These are phyloP conservation scores for Juncus effusus DNA, from an alignment of 176 grass and related monocot species.

Conservation along the genomic window DNA sequence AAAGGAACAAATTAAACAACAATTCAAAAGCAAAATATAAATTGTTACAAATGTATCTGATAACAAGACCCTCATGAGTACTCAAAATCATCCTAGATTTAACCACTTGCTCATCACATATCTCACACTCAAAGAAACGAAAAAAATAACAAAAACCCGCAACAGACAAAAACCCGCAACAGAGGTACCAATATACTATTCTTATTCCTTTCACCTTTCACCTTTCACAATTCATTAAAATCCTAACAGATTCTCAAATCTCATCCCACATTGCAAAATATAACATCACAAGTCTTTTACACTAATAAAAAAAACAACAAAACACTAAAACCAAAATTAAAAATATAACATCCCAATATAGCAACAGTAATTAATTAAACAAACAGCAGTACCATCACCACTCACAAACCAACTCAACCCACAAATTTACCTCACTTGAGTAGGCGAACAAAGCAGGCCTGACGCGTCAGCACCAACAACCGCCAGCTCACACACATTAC, in stretches of 20 bases:
- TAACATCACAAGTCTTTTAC: slow-evolving; percentile 22
- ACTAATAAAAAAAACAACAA: slow-evolving; percentile 27
- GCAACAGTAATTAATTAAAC: slow-evolving; percentile 26
- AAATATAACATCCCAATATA: slow-evolving; percentile 5
- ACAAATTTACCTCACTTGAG: slow-evolving; percentile 65
- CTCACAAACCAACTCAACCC: slow-evolving; percentile 47
- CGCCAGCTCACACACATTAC: slow-evolving; percentile 77
- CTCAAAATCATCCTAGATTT: slow-evolving; percentile 37
- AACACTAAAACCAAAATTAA: slow-evolving; percentile 5
- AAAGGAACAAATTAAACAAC: slow-evolving; percentile 25
- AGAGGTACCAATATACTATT: slow-evolving; percentile 49
- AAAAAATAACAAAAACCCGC: slow-evolving; percentile 17
- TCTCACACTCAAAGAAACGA: slow-evolving; percentile 26
- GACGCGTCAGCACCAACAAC: slow-evolving; percentile 74
- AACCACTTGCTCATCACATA: slow-evolving; percentile 36
- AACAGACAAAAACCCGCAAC: slow-evolving; percentile 36
- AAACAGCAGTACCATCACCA: slow-evolving; percentile 23
- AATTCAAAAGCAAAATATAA: slow-evolving; percentile 39
- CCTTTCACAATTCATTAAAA: slow-evolving; percentile 45
- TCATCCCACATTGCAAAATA: slow-evolving; percentile 20
- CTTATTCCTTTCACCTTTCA: slow-evolving; percentile 55
- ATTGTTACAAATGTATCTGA: slow-evolving; percentile 34
- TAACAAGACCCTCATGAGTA: slow-evolving; percentile 24
- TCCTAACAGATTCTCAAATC: slow-evolving; percentile 18
- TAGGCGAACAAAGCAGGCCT: slow-evolving; percentile 74